Evolutionary conservation across 129 eudicot genomes (phyloP), one percentile per base, ranked within the genome.

Genomic region (Gnaphalium uliginosum): DNA sequence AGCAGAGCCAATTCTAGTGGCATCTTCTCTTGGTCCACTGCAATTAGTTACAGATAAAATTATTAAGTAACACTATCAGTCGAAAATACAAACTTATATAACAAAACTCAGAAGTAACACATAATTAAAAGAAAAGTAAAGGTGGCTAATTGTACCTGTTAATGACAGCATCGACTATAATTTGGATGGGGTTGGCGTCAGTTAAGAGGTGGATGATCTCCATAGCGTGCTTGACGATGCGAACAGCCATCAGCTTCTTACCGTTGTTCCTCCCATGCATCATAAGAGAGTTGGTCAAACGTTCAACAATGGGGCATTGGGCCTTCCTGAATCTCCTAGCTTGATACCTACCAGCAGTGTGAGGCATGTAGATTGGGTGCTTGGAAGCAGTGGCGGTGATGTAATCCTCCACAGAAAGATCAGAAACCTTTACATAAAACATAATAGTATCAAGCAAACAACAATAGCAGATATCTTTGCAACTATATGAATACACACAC

Each of bases 201-300:
- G 96, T 90, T 69, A 90, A 82, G 37, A 90, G 73, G 43, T 90
- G 96, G 76, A 90, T 90, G 75, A 90, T 90, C 60, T 88, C 96
- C 96, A 90, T 90, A 2, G 96, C 96, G 70, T 90, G 96, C 83
- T 90, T 90, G 26, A 90, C 70, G 24, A 90, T 90, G 73, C 93
- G 85, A 37, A 89, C 96, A 21, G 92, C 96, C 96, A 85, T 81
- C 79, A 89, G 77, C 81, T 89, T 89, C 73, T 90, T 90, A 61
- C 96, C 96, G 50, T 90, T 90, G 90, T 90, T 90, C 19, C 96
- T 71, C 56, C 96, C 96, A 25, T 90, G 96, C 96, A 90, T 90
- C 96, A 90, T 90, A 15, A 90, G 96, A 15, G 96, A 90, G 84
- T 90, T 90, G 74, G 96, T 90, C 78, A 90, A 53, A 74, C 96